Conservation (phyloP, 768 basidiomycete genomes). For the Dendrothele bispora region DNA sequence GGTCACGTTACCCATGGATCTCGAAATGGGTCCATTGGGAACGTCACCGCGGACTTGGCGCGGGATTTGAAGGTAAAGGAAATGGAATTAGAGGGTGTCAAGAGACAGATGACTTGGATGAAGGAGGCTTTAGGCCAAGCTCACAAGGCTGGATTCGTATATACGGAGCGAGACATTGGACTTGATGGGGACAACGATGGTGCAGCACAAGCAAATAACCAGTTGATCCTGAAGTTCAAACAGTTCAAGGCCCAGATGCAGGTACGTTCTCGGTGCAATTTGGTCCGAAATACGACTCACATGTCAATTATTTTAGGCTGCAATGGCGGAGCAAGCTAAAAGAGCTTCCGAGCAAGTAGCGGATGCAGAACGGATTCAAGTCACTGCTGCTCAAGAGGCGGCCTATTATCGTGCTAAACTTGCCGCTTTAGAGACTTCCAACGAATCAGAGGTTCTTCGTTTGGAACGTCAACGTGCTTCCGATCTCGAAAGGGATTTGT, state of each 20-base stretch:
- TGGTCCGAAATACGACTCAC: constrained; percentile 10
- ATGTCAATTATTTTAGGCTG: constrained; percentile 46
- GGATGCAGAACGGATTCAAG: constrained; percentile 76
- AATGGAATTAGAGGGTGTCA: constrained; percentile 71
- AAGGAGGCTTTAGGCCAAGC: constrained; percentile 77
- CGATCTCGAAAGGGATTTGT: constrained; percentile 73
- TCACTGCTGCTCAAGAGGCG: constrained; percentile 87
- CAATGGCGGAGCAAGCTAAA: constrained; percentile 73
- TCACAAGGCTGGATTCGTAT: constrained; percentile 73
- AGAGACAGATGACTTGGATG: constrained; percentile 85
- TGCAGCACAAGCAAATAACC: constrained; percentile 50
- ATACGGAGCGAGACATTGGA: constrained; percentile 48
- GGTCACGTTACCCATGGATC: constrained; percentile 47
- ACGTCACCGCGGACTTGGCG: constrained; percentile 71
- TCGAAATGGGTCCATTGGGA: constrained; percentile 60
- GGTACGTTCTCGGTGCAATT: constrained; percentile 45
- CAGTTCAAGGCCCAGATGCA: constrained; percentile 85
- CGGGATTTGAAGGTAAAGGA: constrained; percentile 84
- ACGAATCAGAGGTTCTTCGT: constrained; percentile 61
- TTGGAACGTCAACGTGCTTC: constrained; percentile 77
- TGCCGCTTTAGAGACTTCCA: constrained; percentile 76
- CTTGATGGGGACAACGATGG: constrained; percentile 39
- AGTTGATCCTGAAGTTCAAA: constrained; percentile 81
- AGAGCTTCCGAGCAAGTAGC: constrained; percentile 74
- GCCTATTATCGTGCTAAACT: constrained; percentile 95